Base-by-base conservation (phyloP, 2,329 filamentous ascomycete species). In the Pseudogymnoascus sp. region DNA sequence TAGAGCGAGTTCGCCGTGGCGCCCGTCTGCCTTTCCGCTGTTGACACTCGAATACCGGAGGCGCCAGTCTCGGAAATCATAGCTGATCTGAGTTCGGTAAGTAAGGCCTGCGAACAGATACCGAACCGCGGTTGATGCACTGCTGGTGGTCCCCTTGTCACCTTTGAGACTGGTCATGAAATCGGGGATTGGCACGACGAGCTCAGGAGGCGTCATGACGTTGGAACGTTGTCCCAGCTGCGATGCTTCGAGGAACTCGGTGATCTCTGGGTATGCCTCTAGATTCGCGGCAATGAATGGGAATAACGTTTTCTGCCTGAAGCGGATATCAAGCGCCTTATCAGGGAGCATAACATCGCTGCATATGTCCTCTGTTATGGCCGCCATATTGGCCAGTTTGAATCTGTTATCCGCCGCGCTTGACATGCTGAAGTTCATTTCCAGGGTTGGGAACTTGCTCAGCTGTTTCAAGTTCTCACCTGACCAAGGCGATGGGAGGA, bases 81-180 rank as follows among this genome's bases (percentile, higher is more conserved):
- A 64, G 0, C 43, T 36, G 5, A 72, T 37, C 2, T 61, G 65
- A n/a, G 63, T 65, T 35, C 63, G 62, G 14, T 69, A 65, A 35
- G 72, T 69, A 4, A 72, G 65, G 6, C 70, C 70, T 3, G 67
- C 59, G 43, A 71, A 72, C 9, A 72, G 57, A 57, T 73, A 73
- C 20, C 71, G 65, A 9, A 73, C 67, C n/a, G 69, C 62, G 8
- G 41, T 64, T 11, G 47, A 54, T 54, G 47, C 47, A 54, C 47
- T 54, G 28, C 9, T 54, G 16, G 5, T 59, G 35, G 6, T 62
- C 58, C 3, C 18, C 20, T 30, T 36, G 14, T 39, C 58, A 60
- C 41, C 33, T 20, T 41, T 39, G n/a, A 60, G 36, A 60, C 58
- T 20, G 14, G 36, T 35, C 4, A 71, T 62, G 60, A 70, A 61